These are phyloP conservation scores for Aegilops speltoides DNA, from an alignment of 176 grass and related monocot genomes.

Conservation along the genomic window DNA sequence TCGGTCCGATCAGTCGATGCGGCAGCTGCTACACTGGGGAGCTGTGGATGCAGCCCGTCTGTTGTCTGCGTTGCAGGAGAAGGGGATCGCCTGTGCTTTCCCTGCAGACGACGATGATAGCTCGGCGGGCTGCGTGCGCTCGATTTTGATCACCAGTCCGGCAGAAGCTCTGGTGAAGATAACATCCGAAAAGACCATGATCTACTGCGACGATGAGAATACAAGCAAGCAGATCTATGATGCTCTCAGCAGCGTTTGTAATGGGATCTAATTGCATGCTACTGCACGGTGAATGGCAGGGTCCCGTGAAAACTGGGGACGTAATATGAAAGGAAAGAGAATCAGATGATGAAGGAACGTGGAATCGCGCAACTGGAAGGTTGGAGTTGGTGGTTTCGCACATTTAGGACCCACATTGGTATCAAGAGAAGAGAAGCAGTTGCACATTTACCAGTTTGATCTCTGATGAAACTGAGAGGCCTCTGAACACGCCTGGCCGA, in stretches of 20 bases:
- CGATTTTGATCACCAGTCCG: slow-evolving; percentile 47
- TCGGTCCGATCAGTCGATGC: slow-evolving; percentile 18
- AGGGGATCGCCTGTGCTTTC: slow-evolving; percentile 48
- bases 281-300: background rate
- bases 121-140: background rate
- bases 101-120: background rate
- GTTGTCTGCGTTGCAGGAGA: slow-evolving; percentile 48
- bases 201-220: slow-evolving; percentile 54
- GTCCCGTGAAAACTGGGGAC: background rate
- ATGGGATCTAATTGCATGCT: slow-evolving; percentile 39
- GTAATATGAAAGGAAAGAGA: background rate
- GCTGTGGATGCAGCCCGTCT: slow-evolving; percentile 43
- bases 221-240: slow-evolving; percentile 44
- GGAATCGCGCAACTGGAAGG: background rate
- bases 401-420: too few relatives aligned
- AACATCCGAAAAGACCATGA: slow-evolving; percentile 21
- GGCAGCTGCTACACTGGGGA: slow-evolving; percentile 52
- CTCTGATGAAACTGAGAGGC: background rate
- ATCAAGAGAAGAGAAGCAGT: too few relatives aligned
- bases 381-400: background rate
- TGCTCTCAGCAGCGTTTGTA: slow-evolving; percentile 49
- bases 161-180: slow-evolving; percentile 56
- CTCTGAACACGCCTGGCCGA: background rate
- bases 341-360: background rate
- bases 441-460: background rate